Conservation (phyloP, 441 rosid species). For the Daphne laureola region DNA sequence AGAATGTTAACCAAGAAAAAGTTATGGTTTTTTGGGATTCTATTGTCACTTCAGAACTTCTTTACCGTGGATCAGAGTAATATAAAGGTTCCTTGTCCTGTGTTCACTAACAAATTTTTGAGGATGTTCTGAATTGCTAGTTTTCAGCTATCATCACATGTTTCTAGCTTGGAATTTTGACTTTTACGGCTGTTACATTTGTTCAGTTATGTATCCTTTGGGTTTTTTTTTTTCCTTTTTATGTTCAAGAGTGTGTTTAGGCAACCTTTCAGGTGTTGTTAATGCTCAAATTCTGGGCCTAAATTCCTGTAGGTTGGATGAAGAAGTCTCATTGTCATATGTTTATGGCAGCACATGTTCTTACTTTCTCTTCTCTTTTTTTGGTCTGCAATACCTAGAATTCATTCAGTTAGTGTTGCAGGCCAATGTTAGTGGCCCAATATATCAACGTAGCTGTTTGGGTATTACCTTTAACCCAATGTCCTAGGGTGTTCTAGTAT, state of each 20-base stretch:
- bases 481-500: too few species aligned
- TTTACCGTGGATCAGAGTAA: too few species aligned
- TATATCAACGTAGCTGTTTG: too few species aligned
- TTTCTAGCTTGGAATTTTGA: conserved; percentile 8
- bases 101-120: conserved; percentile 1
- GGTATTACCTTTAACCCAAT: too few species aligned
- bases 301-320: conserved; percentile 15
- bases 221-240: conserved; percentile 21
- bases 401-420: conserved; percentile 13
- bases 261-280: conserved; percentile 16
- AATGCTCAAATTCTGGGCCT: conserved; percentile 30
- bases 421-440: too few species aligned
- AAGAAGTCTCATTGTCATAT: not conserved
- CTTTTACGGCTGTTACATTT: not conserved
- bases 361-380: conserved; percentile 11
- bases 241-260: conserved; percentile 2
- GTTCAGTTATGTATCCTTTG: not conserved
- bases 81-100: not conserved
- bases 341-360: conserved; percentile 4
- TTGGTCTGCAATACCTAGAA: conserved; percentile 7
- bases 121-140: conserved; percentile 5
- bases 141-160: conserved; percentile 5
- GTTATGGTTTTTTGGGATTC: not conserved
- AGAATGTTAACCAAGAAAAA: not conserved
- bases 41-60: not conserved